Evolutionary conservation across 2,329 filamentous ascomycete species (phyloP).

Genomic region (Trichoderma breve): DNA sequence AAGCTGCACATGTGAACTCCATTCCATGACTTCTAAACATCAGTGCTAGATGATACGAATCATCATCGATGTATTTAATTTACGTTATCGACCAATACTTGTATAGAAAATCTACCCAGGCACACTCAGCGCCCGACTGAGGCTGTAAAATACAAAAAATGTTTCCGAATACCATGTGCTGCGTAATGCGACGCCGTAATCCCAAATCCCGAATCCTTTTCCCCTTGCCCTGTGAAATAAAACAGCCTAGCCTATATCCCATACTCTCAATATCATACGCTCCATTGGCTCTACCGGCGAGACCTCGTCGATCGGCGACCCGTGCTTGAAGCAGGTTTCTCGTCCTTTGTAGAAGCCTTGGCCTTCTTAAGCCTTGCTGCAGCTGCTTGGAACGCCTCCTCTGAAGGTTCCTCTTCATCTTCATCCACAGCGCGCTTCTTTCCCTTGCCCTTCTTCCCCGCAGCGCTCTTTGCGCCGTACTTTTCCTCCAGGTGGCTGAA

Average conservation of each 20-base stretch:
- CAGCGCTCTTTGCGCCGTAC: constrained; percentile 53
- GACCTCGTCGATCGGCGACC: constrained; percentile 14
- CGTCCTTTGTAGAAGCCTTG: constrained; percentile 21
- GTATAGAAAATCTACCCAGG: background rate
- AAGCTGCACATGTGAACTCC: background rate
- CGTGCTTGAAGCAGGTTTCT: background rate
- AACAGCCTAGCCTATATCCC: background rate
- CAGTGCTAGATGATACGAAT: background rate
- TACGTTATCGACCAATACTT: background rate
- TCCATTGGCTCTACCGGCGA: background rate
- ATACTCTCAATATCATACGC: background rate
- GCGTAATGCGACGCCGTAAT: background rate
- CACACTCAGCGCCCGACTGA: background rate
- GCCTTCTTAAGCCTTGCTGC: constrained; percentile 45
- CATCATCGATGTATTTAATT: background rate
- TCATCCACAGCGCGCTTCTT: constrained; percentile 54
- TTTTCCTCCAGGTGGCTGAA: constrained; percentile 75
- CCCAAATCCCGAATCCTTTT: background rate
- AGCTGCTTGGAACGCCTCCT: constrained; percentile 60
- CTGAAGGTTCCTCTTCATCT: constrained; percentile 59
- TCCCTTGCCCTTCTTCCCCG: constrained; percentile 52
- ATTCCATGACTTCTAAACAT: background rate
- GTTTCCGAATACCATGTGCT: background rate
- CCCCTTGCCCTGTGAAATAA: background rate
- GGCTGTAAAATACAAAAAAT: background rate